Evolutionary conservation across 202 grass and related monocot genomes (phyloP), one percentile per base, ranked within the genome.

Genomic region (Setaria italica): DNA sequence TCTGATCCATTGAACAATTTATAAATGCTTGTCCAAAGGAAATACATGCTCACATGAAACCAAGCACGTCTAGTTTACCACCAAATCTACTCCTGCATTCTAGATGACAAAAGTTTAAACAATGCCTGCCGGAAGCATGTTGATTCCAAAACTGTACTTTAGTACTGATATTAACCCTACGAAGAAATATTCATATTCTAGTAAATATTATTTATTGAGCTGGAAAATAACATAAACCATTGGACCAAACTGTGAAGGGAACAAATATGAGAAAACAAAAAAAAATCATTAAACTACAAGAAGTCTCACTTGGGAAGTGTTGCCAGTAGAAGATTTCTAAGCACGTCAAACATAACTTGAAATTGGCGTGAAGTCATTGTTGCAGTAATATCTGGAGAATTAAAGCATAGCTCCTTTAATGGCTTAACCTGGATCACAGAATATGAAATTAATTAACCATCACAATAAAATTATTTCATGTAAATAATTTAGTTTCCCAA

Each of bases 321-420:
- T 50, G 97, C 90, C 12, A 94, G 94, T 59, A 99, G 69, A 89
- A 99, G 97, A 86, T 99, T 99, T 74, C 80, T 99, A 65, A 99
- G 88, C 59, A 99, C 97, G 75, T 96, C 97, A 77, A 96, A 86
- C 94, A 99, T 94, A 82, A 99, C 90, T 87, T 96, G 93, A 89
- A 99, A 99, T 70, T 99, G 97, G 29, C 97, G 91, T 55, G 97
- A 99, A 76, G 97, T 96, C 97, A 99, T 99, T 45, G 94, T 94
- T 80, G 94, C 92, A 3, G 97, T 93, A 84, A 99, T 97, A 70
- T 97, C 89, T 86, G 97, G 88, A 76, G 97, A 99, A 86, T 99
- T 99, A 84, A 99, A 99, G 39, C 85, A 76, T 43, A 99, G 78
- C 72, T 94, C 97, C 85, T 99, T 99, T 62, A 99, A 77, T 37